phyloP scores from a whole-genome alignment of 148 eudicot species.

The Amaranthus hypochondriacus region DNA sequence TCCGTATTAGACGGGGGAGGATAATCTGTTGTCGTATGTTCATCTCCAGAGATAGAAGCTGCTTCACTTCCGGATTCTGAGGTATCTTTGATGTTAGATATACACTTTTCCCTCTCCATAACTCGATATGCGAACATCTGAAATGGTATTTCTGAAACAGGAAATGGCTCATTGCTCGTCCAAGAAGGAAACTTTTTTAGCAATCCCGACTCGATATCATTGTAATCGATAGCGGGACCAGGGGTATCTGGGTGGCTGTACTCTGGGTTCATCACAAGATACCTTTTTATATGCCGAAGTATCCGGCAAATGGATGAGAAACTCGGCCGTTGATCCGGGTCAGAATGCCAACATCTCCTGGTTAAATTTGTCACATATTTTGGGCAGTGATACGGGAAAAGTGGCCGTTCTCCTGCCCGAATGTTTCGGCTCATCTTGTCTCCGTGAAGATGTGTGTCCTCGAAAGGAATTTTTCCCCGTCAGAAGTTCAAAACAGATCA shows the following conservation, averaged over 20 bases:
- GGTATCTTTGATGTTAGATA: slow-evolving; percentile 33
- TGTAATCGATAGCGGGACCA: slow-evolving; percentile 46
- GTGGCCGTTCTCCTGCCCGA: slow-evolving; percentile 68
- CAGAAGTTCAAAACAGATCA: slow-evolving; percentile 77
- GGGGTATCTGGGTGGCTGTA: slow-evolving; percentile 47
- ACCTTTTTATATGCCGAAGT: slow-evolving; percentile 58
- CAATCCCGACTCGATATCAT: slow-evolving; percentile 52
- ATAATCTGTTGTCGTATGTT: slow-evolving; percentile 36
- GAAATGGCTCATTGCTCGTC: slow-evolving; percentile 25
- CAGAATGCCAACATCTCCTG: slow-evolving; percentile 70
- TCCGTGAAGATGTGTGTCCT: slow-evolving; percentile 76
- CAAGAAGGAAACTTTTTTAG: slow-evolving; percentile 37
- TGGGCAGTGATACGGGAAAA: slow-evolving; percentile 63
- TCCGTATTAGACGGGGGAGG: slow-evolving; percentile 29
- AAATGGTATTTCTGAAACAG: slow-evolving; percentile 63
- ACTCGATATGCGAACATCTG: slow-evolving; percentile 65
- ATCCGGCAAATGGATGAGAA: slow-evolving; percentile 68
- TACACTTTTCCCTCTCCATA: slow-evolving; percentile 51
- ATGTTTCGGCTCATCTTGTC: slow-evolving; percentile 71
- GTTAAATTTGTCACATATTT: slow-evolving; percentile 52
- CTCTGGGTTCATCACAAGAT: slow-evolving; percentile 48
- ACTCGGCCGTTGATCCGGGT: slow-evolving; percentile 59
- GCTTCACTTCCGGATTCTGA: slow-evolving; percentile 75
- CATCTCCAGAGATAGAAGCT: slow-evolving; percentile 58
- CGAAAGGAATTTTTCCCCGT: slow-evolving; percentile 78